These are phyloP conservation scores for Marchantia polymorpha DNA, from an alignment of 225 moss, liverwort and hornwort species.

Conservation along the genomic window DNA sequence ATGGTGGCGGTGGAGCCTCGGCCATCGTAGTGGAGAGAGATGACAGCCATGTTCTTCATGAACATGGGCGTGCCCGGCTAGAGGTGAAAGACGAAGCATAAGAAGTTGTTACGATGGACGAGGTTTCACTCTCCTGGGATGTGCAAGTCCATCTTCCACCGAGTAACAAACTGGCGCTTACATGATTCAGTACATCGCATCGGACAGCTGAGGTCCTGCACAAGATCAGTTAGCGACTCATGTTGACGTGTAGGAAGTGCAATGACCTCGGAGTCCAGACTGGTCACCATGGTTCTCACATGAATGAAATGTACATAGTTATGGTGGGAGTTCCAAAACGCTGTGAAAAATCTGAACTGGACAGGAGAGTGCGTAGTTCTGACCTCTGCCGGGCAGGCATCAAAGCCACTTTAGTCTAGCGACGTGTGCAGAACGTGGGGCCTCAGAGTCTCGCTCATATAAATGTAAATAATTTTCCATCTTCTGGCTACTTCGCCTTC, in stretches of 20 bases:
- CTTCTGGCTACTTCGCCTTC: too few species aligned
- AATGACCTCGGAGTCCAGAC: not conserved
- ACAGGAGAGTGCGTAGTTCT: not conserved
- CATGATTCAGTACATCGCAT: not conserved
- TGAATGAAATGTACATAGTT: not conserved
- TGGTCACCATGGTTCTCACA: not conserved
- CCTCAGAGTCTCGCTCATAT: not conserved
- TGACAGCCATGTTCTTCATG: slow-evolving; percentile 21
- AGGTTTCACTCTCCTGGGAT: not conserved
- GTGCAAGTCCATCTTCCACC: not conserved
- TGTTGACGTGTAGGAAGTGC: not conserved
- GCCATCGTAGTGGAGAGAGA: slow-evolving; percentile 75
- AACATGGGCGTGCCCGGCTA: slow-evolving; percentile 16
- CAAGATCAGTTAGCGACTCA: not conserved
- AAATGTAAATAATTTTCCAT: not conserved
- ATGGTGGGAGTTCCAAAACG: not conserved
- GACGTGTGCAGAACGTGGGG: not conserved
- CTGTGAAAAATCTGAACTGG: not conserved
- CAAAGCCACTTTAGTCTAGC: not conserved
- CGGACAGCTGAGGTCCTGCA: not conserved
- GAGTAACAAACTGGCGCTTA: not conserved
- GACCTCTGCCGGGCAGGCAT: not conserved
- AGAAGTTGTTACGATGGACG: not conserved
- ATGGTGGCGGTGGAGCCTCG: slow-evolving; percentile 90
- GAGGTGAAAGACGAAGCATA: not conserved